phyloP scores from a whole-genome alignment of 805 yeast species.

The Ogataea philodendri region DNA sequence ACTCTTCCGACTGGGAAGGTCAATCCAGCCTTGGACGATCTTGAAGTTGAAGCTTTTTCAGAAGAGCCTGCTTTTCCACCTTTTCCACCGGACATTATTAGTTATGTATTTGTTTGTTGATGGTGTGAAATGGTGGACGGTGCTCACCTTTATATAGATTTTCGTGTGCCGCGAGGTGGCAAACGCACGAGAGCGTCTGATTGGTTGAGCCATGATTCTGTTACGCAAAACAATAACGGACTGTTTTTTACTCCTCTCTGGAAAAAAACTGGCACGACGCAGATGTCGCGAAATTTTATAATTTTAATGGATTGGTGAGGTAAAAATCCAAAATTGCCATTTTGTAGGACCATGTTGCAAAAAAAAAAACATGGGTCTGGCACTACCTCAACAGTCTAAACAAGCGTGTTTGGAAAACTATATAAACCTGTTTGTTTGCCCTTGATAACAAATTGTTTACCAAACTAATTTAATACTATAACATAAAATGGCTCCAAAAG shows the following conservation, averaged over 20 bases:
- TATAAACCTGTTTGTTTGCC: slow-evolving; percentile 20
- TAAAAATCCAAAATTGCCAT: slow-evolving; percentile 11
- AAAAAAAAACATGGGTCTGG: slow-evolving; percentile 5
- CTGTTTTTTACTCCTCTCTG: slow-evolving; percentile 19
- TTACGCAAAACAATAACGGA: slow-evolving; percentile 5
- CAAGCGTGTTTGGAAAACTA: slow-evolving; percentile 15
- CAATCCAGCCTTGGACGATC: slow-evolving; percentile 98
- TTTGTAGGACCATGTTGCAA: slow-evolving; percentile 22
- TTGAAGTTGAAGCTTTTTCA: slow-evolving; percentile 93
- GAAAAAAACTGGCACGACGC: slow-evolving; percentile 25
- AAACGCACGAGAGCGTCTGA: slow-evolving; percentile 1
- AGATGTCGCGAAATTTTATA: slow-evolving; percentile 21
- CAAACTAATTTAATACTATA: slow-evolving; percentile 4
- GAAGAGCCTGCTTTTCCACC: slow-evolving; percentile 94
- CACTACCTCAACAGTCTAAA: slow-evolving; percentile 13
- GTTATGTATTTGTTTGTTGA: slow-evolving; percentile 6
- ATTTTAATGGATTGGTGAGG: slow-evolving; percentile 10
- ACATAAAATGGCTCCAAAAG: slow-evolving; percentile 61
- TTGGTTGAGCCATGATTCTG: slow-evolving; percentile 4
- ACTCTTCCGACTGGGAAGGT: slow-evolving; percentile 99
- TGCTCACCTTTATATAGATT: slow-evolving; percentile 11
- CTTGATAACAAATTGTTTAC: slow-evolving; percentile 8
- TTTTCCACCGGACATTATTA: slow-evolving; percentile 62
- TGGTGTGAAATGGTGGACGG: slow-evolving; percentile 1
- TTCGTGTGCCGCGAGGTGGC: slow-evolving; percentile 4